Conservation (phyloP, 1,139 yeast genomes). For the Sugiyamaella xylanicola region DNA sequence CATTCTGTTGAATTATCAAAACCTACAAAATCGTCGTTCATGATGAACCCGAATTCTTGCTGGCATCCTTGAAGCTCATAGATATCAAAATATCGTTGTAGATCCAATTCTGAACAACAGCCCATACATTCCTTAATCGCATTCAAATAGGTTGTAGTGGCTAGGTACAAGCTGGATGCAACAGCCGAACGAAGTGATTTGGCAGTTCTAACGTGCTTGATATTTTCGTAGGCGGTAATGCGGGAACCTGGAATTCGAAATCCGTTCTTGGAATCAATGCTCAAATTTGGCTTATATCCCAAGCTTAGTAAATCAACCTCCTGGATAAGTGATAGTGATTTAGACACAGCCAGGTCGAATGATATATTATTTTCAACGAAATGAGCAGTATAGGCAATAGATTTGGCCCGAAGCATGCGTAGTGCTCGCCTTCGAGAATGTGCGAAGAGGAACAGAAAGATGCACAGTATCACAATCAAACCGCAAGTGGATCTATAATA, state of each 20-base stretch:
- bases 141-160: constrained; percentile 33
- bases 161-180: constrained; percentile 37
- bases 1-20: constrained; percentile 19
- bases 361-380: constrained; percentile 37
- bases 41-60: constrained; percentile 29
- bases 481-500: constrained; percentile 15
- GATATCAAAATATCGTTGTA: constrained; percentile 48
- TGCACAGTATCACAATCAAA: constrained; percentile 35
- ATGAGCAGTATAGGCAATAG: constrained; percentile 37
- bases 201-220: constrained; percentile 30
- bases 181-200: constrained; percentile 40
- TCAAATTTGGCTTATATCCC: constrained; percentile 39
- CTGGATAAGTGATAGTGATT: constrained; percentile 41
- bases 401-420: constrained; percentile 41
- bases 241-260: constrained; percentile 25
- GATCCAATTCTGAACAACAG: constrained; percentile 40
- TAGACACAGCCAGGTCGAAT: constrained; percentile 41
- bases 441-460: constrained; percentile 39
- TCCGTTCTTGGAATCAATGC: constrained; percentile 13
- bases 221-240: constrained; percentile 20
- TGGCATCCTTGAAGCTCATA: constrained; percentile 39
- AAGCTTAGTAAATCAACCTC: constrained; percentile 44
- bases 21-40: constrained; percentile 29
- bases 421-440: constrained; percentile 42
- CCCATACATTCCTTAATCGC: constrained; percentile 38